Conservation (phyloP, 2,329 filamentous ascomycete genomes). For the Verticillium albo-atrum region DNA sequence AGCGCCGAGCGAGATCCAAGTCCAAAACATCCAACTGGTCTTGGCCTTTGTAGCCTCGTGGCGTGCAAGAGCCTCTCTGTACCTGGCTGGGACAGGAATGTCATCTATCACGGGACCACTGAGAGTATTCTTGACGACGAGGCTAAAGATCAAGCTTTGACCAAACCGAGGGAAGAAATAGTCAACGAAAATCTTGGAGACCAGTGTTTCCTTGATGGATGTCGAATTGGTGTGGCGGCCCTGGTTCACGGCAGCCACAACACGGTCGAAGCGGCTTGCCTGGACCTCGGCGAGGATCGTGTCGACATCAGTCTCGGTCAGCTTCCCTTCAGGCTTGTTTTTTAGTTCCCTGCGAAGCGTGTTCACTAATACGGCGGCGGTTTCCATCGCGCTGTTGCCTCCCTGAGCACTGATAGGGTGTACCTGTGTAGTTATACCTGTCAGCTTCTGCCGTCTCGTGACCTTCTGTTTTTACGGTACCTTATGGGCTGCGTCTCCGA, state of each 20-base stretch:
- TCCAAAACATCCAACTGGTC: no score
- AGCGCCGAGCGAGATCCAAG: no score
- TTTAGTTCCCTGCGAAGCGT: constrained; percentile 3
- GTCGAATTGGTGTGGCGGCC: not conserved
- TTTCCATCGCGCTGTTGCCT: constrained; percentile 20
- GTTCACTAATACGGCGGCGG: constrained; percentile 15
- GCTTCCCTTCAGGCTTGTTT: not conserved
- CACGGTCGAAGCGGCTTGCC: not conserved
- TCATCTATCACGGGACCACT: not conserved
- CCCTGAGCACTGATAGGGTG: constrained; percentile 18
- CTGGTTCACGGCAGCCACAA: not conserved
- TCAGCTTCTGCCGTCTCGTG: not conserved
- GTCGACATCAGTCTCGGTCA: not conserved
- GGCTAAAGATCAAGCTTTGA: not conserved
- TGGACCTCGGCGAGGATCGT: not conserved
- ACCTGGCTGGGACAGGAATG: not conserved
- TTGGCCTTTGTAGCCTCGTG: not conserved
- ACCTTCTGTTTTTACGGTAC: constrained; percentile 9
- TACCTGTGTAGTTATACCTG: constrained; percentile 8
- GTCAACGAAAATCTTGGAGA: not conserved
- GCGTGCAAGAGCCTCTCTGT: not conserved
- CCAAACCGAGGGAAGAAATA: not conserved
- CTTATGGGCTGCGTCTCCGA: constrained; percentile 39
- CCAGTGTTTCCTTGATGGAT: not conserved
- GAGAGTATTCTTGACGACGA: not conserved